phyloP scores from a whole-genome alignment of 73 alveolate genomes.

The Blepharisma japonicum region DNA sequence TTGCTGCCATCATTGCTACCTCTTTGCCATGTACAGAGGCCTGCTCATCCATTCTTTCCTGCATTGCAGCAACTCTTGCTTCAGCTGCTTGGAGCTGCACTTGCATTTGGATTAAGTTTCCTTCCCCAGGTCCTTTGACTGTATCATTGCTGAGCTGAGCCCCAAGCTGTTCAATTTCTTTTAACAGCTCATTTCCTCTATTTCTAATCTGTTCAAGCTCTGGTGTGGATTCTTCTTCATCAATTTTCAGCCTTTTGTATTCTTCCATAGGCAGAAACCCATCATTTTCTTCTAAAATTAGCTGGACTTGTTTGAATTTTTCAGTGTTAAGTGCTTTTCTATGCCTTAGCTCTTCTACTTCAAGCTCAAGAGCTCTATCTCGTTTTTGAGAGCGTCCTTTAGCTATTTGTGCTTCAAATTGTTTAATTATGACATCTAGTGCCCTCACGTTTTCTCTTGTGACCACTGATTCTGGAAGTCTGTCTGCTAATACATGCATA shows the following conservation, averaged over 20 bases:
- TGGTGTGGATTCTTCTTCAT: not conserved
- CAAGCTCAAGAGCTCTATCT: slow-evolving; percentile 7
- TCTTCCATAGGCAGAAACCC: slow-evolving; percentile 18
- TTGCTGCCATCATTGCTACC: slow-evolving; percentile 4
- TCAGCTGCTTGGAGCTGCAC: slow-evolving; percentile 28
- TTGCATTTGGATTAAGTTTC: slow-evolving; percentile 12
- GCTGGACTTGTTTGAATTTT: slow-evolving; percentile 11
- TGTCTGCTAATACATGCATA: not conserved
- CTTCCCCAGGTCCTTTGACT: not conserved
- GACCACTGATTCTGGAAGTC: not conserved
- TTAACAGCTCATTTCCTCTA: not conserved
- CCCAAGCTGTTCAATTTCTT: slow-evolving; percentile 14
- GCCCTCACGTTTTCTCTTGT: slow-evolving; percentile 13
- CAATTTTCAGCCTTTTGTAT: slow-evolving; percentile 1
- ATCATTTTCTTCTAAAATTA: not conserved
- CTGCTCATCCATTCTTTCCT: slow-evolving; percentile 2
- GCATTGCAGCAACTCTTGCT: slow-evolving; percentile 22
- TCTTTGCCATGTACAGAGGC: slow-evolving; percentile 4
- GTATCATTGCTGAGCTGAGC: not conserved
- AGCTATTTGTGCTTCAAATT: slow-evolving; percentile 13
- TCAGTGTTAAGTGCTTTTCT: not conserved
- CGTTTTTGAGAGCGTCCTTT: not conserved
- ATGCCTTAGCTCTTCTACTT: not conserved
- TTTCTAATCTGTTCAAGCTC: not conserved
- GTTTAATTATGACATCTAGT: slow-evolving; percentile 3